Evolutionary conservation across 225 moss, liverwort and hornwort genomes (phyloP), one percentile per base, ranked within the genome.

Genomic region (Sphagnum tenellum): DNA sequence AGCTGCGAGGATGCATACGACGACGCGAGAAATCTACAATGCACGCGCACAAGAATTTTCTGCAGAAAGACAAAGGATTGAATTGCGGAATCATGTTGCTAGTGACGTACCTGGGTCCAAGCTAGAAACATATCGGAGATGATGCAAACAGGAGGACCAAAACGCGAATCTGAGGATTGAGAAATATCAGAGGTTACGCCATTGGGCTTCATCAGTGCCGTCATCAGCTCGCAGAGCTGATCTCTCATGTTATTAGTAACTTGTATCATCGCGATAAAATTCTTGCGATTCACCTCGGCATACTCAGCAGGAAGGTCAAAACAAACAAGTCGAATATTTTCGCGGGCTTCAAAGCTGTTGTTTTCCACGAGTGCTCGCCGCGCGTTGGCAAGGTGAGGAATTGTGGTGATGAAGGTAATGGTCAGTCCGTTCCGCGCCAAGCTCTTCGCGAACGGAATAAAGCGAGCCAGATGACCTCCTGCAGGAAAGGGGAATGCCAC

Each of bases 81-180:
- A 11, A 57, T 9, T 1, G 12, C 9, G 2, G 57, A 11, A 11
- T 57, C 57, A 57, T 8, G 12, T 45, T 46, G 45, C 46, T 45
- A 44, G 11, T 8, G 61, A 7, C 44, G 4, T 46, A 74, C 84
- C 84, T 84, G 84, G 4, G 84, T 78, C 65, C 77, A 80, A 47
- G 77, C 80, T 3, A 78, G 47, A 58, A 84, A 75, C 75, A 84
- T 81, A 69, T 84, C 80, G 67, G 84, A 84, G 55, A 84, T 62
- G 64, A 84, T 78, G 70, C 84, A 81, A 5, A 64, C 51, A 0
- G 80, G 84, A 12, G 80, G 67, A 0, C 84, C 77, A 9, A 46
- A 52, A 7, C 60, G 54, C 2, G 68, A 64, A 52, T 13, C 50
- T 5, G 13, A 45, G 80, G 71, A 63, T 77, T 68, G 52, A 56